Conservation (phyloP, 2,329 filamentous ascomycete species). For the Esteya vermicola region DNA sequence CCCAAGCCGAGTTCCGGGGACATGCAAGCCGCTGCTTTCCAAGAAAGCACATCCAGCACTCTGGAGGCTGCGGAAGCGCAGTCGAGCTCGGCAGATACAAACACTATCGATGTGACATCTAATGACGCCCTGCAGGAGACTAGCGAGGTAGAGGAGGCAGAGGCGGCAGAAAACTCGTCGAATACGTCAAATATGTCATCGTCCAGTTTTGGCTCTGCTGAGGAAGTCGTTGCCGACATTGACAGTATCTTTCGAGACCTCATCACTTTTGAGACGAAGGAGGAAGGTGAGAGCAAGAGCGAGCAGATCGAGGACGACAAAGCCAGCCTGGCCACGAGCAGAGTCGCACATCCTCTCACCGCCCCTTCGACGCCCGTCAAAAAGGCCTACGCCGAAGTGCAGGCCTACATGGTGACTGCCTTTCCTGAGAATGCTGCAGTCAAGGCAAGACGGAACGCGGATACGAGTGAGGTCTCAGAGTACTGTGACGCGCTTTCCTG, state of each 20-base stretch:
- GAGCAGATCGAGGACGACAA: not conserved
- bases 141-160: too few relatives aligned
- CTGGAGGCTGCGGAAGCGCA: too few relatives aligned
- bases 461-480: not conserved
- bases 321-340: not conserved
- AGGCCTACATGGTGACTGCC: constrained; percentile 5
- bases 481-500: not conserved
- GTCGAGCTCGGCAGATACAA: too few relatives aligned
- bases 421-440: not conserved
- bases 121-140: too few relatives aligned
- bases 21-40: too few relatives aligned
- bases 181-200: not conserved
- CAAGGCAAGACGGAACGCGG: not conserved
- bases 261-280: constrained; percentile 2
- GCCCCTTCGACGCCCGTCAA: constrained; percentile 8
- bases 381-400: constrained; percentile 8
- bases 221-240: constrained; percentile 2
- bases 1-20: too few relatives aligned
- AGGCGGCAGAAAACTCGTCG: not conserved
- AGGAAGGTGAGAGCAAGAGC: not conserved
- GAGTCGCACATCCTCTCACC: not conserved
- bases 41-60: too few relatives aligned
- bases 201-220: not conserved
- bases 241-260: constrained; percentile 8
- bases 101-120: too few relatives aligned